Base-by-base conservation (phyloP, 2,329 filamentous ascomycete genomes). In the Thielaviopsis populi region DNA sequence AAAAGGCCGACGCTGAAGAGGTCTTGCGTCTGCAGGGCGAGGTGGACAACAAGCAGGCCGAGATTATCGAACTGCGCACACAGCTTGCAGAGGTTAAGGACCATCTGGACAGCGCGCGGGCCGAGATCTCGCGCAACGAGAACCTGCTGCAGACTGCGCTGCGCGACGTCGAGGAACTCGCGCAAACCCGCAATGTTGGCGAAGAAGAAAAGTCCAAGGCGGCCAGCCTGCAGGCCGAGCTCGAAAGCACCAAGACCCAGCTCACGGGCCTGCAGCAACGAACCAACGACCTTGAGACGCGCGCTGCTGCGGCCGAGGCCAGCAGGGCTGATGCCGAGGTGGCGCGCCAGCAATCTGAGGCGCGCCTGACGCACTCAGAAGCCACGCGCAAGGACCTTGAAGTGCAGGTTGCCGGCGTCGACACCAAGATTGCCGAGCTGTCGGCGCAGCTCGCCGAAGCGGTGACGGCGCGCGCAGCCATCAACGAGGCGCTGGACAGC, bases 1-100 rank as follows among this genome's bases (percentile, higher is more conserved):
- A 81, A 76, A 91, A 91, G 71, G 91, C 89, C 0, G 90, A 95
- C 68, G 79, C 82, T 22, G 80, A 85, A 66, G 83, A 85, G 70
- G 85, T 87, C 37, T 37, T 66, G 13, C 53, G 65, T n/a, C 59
- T 62, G n/a, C 65, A 65, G 46, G 54, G 54, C 17, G 67, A 67
- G 24, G 50, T 67, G 2, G 66, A 66, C 33, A 64, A 63, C 42
- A 67, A 67, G 54, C 62, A 66, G 22, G 65, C 62, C n/a, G 63
- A 63, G 40, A 58, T 67, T 13, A 65, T 62, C 40, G 67, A 67
- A 13, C 48, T 67, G 17, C 65, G 64, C 59, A 56, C 61, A 17
- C 65, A 67, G 40, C 61, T 67, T 6, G 61, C 63, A 22, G 67
- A 68, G 56, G 46, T 65, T 58, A 67, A 68, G 62, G 54, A 54